These are phyloP conservation scores for Lyophyllum shimeji DNA, from an alignment of 768 basidiomycete genomes.

Conservation along the genomic window DNA sequence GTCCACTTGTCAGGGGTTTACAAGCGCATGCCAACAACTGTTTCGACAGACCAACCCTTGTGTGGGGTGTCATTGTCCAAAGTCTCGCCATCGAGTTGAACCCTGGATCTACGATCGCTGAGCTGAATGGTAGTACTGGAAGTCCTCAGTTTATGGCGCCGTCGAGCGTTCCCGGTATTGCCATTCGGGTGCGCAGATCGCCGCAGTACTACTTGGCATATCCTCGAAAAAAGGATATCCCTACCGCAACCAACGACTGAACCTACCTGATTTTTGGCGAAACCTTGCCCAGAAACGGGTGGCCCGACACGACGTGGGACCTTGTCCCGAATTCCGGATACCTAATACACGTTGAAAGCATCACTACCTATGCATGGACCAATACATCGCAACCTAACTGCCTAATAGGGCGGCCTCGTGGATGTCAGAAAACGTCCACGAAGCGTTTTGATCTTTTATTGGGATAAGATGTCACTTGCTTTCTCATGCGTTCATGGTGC, in stretches of 20 bases:
- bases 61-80: constrained; percentile 7
- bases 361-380: constrained; percentile 44
- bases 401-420: constrained; percentile 40
- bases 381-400: constrained; percentile 50
- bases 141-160: background rate
- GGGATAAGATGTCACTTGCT: constrained; percentile 13
- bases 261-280: constrained; percentile 52
- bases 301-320: constrained; percentile 61
- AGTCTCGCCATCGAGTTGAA: constrained; percentile 8
- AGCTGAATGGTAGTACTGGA: constrained; percentile 7
- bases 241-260: constrained; percentile 6
- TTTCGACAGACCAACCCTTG: constrained; percentile 5
- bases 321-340: constrained; percentile 67
- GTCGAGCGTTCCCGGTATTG: constrained; percentile 3
- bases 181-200: constrained; percentile 8
- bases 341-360: constrained; percentile 60
- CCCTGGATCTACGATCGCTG: constrained; percentile 6
- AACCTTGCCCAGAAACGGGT: constrained; percentile 59
- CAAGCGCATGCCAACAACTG: background rate
- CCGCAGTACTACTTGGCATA: background rate
- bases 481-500: constrained; percentile 12
- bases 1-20: constrained; percentile 2
- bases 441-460: constrained; percentile 24
- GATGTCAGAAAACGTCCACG: constrained; percentile 24
- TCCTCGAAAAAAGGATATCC: constrained; percentile 1